phyloP scores from a whole-genome alignment of 2,329 filamentous ascomycete genomes.

The Ilyonectria destructans region DNA sequence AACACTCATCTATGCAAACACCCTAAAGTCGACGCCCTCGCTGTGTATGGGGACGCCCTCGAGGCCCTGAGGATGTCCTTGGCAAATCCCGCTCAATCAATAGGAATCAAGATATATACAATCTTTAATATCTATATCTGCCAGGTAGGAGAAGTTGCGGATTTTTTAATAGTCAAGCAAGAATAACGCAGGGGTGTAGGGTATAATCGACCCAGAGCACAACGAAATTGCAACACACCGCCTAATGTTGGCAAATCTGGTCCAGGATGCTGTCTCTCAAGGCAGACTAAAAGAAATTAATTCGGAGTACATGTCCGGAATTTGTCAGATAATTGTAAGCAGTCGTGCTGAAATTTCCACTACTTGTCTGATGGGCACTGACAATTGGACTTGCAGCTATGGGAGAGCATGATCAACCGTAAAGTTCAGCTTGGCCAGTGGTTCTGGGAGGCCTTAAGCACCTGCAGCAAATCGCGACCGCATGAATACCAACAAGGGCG shows the following conservation, averaged over 20 bases:
- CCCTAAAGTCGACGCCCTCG: conserved; percentile 35
- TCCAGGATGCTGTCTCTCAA: conserved; percentile 36
- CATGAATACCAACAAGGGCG: conserved; percentile 33
- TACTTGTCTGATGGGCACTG: too few species aligned
- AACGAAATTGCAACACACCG: conserved; percentile 21
- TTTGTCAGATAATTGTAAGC: conserved; percentile 42
- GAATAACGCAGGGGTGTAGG: conserved; percentile 4
- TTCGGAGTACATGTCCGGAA: conserved; percentile 30
- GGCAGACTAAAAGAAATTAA: conserved; percentile 32
- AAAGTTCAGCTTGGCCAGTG: conserved; percentile 37
- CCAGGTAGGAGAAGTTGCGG: conserved; percentile 29
- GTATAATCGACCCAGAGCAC: conserved; percentile 40
- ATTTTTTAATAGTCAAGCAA: not conserved
- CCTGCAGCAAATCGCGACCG: conserved; percentile 28
- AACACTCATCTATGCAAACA: conserved; percentile 22
- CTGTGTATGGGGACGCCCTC: conserved; percentile 37
- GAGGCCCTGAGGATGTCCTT: conserved; percentile 26
- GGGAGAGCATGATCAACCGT: conserved; percentile 40
- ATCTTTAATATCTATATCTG: conserved; percentile 40
- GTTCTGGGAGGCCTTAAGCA: conserved; percentile 41
- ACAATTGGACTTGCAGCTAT: conserved; percentile 22
- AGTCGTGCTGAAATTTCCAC: accelerated
- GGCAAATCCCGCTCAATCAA: conserved; percentile 19
- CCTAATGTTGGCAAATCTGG: conserved; percentile 34
- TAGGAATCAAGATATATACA: conserved; percentile 35